Conservation (phyloP, 345 rosid species). For the Populus simonii region DNA sequence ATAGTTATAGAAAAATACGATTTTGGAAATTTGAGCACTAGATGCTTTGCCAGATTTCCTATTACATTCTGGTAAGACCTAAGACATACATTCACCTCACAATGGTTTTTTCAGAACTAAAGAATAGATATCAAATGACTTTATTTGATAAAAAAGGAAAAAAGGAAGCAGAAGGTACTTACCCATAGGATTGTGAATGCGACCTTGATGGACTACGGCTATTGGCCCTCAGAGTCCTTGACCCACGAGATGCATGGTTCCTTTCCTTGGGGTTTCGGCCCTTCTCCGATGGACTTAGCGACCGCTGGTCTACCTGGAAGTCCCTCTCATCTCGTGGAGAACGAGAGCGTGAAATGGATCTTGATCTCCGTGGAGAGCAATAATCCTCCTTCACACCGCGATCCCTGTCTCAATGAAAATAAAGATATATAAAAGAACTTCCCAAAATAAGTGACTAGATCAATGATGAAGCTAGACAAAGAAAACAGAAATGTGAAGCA, state of each 20-base stretch:
- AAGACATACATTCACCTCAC: not conserved
- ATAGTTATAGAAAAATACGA: not conserved
- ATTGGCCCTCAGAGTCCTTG: slow-evolving; percentile 44
- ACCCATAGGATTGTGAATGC: slow-evolving; percentile 55
- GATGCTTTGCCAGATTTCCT: not conserved
- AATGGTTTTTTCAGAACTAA: not conserved
- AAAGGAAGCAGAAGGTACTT: not conserved
- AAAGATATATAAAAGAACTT: slow-evolving; percentile 7
- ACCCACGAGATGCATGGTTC: slow-evolving; percentile 36
- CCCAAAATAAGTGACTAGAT: not conserved
- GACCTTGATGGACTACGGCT: slow-evolving; percentile 48
- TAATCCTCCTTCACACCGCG: slow-evolving; percentile 38
- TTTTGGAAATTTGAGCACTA: not conserved
- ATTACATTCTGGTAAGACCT: not conserved
- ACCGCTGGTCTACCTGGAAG: slow-evolving; percentile 36
- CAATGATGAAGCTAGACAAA: not conserved
- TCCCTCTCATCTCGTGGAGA: slow-evolving; percentile 48
- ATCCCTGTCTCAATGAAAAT: slow-evolving; percentile 40
- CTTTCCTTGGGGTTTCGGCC: slow-evolving; percentile 44
- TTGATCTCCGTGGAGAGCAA: slow-evolving; percentile 47
- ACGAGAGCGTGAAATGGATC: slow-evolving; percentile 55
- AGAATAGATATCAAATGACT: not conserved
- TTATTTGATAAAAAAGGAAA: not conserved
- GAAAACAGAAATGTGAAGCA: slow-evolving; percentile 7
- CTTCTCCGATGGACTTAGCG: slow-evolving; percentile 50